These are phyloP conservation scores for Vairimorpha apis DNA, from an alignment of 371 early-diverging fungal genomes.

Conservation along the genomic window DNA sequence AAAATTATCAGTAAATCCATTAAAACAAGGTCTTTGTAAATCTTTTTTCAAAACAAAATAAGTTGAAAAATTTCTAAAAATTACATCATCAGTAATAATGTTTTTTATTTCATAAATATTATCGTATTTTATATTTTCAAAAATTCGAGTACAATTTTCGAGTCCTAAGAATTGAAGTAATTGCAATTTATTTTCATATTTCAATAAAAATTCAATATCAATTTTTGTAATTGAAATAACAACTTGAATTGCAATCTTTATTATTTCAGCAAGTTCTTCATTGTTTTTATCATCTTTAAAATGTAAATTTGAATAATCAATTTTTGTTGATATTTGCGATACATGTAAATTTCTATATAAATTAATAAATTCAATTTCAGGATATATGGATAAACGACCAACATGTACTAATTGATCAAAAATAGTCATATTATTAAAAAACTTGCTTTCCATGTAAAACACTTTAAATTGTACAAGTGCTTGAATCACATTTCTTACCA, in stretches of 20 bases:
- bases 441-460: conserved; percentile 18
- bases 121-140: not conserved
- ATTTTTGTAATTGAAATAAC: conserved; percentile 26
- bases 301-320: not conserved
- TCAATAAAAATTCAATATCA: conserved; percentile 19
- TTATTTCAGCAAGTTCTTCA: not conserved
- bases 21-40: conserved; percentile 15
- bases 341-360: conserved; percentile 1
- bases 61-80: conserved; percentile 14
- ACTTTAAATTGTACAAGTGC: conserved; percentile 2
- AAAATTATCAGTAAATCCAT: conserved; percentile 38
- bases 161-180: not conserved
- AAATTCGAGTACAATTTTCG: conserved; percentile 1
- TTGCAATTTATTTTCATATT: conserved; percentile 1
- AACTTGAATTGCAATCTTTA: conserved; percentile 18
- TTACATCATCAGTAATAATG: not conserved
- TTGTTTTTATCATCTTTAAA: not conserved
- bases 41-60: conserved; percentile 17
- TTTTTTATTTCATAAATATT: conserved; percentile 16
- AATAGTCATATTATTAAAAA: not conserved
- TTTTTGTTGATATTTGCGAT: not conserved
- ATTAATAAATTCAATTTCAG: conserved; percentile 26
- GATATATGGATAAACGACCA: conserved; percentile 3
- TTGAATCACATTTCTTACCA: conserved; percentile 15
- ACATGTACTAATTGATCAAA: not conserved